A percentile compares a stretch with the other conserved stretches of the same genome.
Evolutionary conservation across 2,329 filamentous ascomycete genomes (phyloP).

Genomic region (Fusarium denticulatum): DNA sequence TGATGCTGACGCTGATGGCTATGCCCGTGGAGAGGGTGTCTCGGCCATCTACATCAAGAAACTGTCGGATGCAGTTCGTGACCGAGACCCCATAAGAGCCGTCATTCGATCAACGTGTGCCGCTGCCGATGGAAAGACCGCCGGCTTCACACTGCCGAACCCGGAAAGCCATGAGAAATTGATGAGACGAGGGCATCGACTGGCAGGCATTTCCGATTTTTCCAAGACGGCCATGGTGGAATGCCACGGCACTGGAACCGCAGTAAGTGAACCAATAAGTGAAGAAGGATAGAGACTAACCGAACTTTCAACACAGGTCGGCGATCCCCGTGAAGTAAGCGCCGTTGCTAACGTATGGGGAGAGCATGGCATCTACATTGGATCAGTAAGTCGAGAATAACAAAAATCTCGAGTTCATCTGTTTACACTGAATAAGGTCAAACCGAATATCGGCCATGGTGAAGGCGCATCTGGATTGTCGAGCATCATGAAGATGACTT

Average conservation of each 20-base stretch:
- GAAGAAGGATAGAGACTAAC: background rate
- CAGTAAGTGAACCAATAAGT: background rate
- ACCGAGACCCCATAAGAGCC: conserved; percentile 4
- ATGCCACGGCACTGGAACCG: conserved; percentile 1
- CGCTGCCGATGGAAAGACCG: conserved; percentile 3
- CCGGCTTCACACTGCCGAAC: conserved; percentile 4
- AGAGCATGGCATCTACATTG: conserved; percentile 6
- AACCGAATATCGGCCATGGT: conserved; percentile 4
- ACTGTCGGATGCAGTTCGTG: conserved; percentile 9
- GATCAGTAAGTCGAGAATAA: background rate
- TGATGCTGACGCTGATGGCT: conserved; percentile 10
- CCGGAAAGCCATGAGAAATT: conserved; percentile 9
- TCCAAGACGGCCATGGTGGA: conserved; percentile 7
- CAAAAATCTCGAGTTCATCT: background rate
- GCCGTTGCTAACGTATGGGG: conserved; percentile 4
- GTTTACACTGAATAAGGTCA: background rate
- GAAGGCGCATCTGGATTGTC: conserved; percentile 9
- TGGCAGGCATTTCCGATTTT: conserved; percentile 3
- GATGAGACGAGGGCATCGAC: conserved; percentile 5
- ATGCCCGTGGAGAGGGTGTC: conserved; percentile 8
- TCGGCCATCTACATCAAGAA: conserved; percentile 10
- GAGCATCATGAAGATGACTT: conserved; percentile 9
- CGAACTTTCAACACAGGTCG: background rate
- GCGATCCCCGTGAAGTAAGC: conserved; percentile 9
- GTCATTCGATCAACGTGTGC: conserved; percentile 8